A percentile compares a stretch with the other conserved stretches of the same genome.
These are phyloP conservation scores for Ogataea chonburiensis DNA, from an alignment of 805 yeast species.

Conservation along the genomic window DNA sequence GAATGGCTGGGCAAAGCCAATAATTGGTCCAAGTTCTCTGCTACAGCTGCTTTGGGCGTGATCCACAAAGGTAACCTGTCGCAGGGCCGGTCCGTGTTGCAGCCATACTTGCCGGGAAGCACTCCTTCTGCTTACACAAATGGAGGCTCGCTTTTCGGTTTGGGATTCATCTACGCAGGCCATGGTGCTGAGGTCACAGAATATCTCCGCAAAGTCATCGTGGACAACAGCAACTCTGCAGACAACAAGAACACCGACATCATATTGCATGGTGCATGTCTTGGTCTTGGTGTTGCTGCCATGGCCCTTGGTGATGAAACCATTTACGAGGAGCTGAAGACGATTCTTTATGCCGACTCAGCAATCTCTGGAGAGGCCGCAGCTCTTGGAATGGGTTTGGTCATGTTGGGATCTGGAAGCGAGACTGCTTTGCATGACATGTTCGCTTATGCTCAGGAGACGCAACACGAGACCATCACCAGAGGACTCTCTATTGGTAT, in stretches of 20 bases:
- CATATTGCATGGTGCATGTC: slow-evolving; percentile 89
- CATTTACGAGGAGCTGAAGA: slow-evolving; percentile 78
- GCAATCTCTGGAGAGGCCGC: slow-evolving; percentile 97
- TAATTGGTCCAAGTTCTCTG: slow-evolving; percentile 97
- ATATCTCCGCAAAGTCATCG: slow-evolving; percentile 69
- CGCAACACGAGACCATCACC: slow-evolving; percentile 92
- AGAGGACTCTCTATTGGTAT: slow-evolving; percentile 91
- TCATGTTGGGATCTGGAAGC: slow-evolving; percentile 88
- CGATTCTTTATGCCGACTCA: slow-evolving; percentile 82
- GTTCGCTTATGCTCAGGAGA: slow-evolving; percentile 89
- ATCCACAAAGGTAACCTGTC: slow-evolving; percentile 93
- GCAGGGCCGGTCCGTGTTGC: slow-evolving; percentile 82
- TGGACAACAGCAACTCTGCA: slow-evolving; percentile 48
- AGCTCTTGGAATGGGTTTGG: slow-evolving; percentile 92
- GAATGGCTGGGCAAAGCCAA: slow-evolving; percentile 98
- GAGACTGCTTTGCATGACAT: slow-evolving; percentile 69
- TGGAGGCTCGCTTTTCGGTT: slow-evolving; percentile 92
- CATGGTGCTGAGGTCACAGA: slow-evolving; percentile 87
- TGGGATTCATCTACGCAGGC: slow-evolving; percentile 94
- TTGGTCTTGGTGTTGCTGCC: slow-evolving; percentile 95
- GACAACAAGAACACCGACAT: slow-evolving; percentile 66
- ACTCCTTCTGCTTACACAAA: slow-evolving; percentile 83
- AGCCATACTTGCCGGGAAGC: slow-evolving; percentile 86
- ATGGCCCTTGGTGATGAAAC: slow-evolving; percentile 81
- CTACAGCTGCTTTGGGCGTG: slow-evolving; percentile 97